These are phyloP conservation scores for Xylariaceae sp. DNA, from an alignment of 2,329 filamentous ascomycete species.

Conservation along the genomic window DNA sequence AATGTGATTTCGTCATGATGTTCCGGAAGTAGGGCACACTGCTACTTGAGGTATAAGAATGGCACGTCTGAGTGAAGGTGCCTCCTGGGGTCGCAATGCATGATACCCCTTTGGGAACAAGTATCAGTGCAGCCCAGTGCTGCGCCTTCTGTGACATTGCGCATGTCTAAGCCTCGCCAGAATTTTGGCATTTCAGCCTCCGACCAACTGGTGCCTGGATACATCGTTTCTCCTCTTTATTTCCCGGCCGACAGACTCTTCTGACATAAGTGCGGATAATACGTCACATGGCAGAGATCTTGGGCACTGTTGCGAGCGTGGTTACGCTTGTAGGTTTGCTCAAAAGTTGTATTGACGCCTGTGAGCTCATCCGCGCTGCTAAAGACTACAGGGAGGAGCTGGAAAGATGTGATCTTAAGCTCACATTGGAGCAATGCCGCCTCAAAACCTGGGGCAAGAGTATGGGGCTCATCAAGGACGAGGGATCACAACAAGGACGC, in stretches of 20 bases:
- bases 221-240: not conserved
- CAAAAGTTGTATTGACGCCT: not conserved
- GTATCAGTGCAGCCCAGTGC: not conserved
- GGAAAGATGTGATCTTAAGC: not conserved
- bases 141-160: not conserved
- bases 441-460: conserved; percentile 1
- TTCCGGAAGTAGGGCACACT: no score
- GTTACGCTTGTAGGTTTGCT: not conserved
- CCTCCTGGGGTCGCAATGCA: no score
- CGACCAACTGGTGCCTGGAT: not conserved
- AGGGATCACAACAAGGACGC: not conserved
- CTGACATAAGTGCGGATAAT: not conserved
- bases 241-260: not conserved
- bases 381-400: not conserved
- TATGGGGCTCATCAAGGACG: not conserved
- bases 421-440: not conserved
- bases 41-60: no score
- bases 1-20: no score
- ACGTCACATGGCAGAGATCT: not conserved
- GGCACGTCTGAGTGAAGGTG: no score
- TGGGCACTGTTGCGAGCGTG: not conserved
- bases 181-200: not conserved
- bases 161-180: not conserved
- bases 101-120: not conserved
- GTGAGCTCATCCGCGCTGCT: not conserved